Percentiles rank a stretch among this genome's conserved stretches.
Evolutionary conservation across 345 rosid species (phyloP).

Genomic region (Lagerstroemia speciosa): DNA sequence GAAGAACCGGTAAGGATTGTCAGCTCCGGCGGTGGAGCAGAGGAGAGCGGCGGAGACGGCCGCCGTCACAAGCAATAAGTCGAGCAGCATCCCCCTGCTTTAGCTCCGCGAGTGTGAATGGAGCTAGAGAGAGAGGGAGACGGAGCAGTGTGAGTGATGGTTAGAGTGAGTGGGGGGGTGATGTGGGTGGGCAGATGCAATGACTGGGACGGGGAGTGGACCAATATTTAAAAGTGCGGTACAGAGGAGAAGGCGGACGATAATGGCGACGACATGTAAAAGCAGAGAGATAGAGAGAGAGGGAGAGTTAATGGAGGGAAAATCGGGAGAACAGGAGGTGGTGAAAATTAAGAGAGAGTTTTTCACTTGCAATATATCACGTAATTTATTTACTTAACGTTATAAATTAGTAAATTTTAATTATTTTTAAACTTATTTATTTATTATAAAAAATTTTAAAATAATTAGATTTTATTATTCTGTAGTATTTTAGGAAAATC

Average conservation of each 20-base stretch:
- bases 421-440: no score
- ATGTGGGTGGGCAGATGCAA: neutral
- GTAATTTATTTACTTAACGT: no score
- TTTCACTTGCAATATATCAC: no score
- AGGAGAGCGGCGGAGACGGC: neutral
- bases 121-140: neutral
- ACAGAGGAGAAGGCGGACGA: neutral
- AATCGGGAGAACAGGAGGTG: neutral
- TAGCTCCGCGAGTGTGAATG: neutral
- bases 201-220: neutral
- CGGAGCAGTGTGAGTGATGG: neutral
- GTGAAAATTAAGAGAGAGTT: neutral
- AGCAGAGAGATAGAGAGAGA: neutral
- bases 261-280: constrained; percentile 1
- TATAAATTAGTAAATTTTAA: no score
- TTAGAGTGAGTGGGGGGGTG: neutral
- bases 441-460: no score
- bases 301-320: neutral
- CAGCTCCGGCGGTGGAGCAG: constrained; percentile 20
- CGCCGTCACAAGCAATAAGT: neutral
- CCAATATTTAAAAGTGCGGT: constrained; percentile 13
- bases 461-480: no score
- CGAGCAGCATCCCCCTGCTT: neutral
- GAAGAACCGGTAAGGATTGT: constrained; percentile 34
- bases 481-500: no score